Evolutionary conservation across 441 rosid species (phyloP).

Genomic region (Euphorbia schlechtendalii): DNA sequence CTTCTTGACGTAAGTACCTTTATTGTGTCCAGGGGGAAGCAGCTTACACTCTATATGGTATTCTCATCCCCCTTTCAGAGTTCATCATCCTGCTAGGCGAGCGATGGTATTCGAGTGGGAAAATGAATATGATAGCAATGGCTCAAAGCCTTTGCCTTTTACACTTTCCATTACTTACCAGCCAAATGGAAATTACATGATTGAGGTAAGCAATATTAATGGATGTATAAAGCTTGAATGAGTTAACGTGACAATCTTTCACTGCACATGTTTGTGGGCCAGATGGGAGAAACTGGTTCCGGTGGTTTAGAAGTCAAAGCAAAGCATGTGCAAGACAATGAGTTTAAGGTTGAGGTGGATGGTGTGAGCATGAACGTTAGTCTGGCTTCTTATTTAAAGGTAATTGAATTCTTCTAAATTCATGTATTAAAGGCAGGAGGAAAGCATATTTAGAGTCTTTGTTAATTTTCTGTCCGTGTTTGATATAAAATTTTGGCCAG

Average conservation of each 20-base stretch:
- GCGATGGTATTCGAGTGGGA: conserved; percentile 76
- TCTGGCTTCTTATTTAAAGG: conserved; percentile 63
- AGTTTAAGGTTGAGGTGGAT: conserved; percentile 60
- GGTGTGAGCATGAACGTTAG: conserved; percentile 48
- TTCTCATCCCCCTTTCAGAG: conserved; percentile 74
- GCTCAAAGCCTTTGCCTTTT: conserved; percentile 40
- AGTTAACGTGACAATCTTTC: conserved; percentile 9
- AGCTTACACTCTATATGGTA: conserved; percentile 60
- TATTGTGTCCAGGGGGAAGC: conserved; percentile 40
- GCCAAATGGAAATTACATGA: conserved; percentile 58
- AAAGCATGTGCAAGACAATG: conserved; percentile 34
- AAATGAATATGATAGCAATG: conserved; percentile 40
- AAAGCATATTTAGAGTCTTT: conserved; percentile 4
- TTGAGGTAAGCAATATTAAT: conserved; percentile 43
- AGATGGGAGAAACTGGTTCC: conserved; percentile 48
- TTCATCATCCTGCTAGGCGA: conserved; percentile 58
- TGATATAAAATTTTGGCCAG: background rate
- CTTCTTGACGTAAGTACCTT: conserved; percentile 20
- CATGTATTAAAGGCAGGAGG: background rate
- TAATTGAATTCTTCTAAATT: conserved; percentile 21
- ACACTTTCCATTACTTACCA: conserved; percentile 41
- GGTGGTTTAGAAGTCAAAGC: conserved; percentile 46
- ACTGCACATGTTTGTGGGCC: conserved; percentile 12
- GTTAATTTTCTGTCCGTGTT: background rate
- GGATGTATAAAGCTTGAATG: conserved; percentile 17